Conservation (phyloP, 768 basidiomycete genomes). For the Lyophyllum semitale region DNA sequence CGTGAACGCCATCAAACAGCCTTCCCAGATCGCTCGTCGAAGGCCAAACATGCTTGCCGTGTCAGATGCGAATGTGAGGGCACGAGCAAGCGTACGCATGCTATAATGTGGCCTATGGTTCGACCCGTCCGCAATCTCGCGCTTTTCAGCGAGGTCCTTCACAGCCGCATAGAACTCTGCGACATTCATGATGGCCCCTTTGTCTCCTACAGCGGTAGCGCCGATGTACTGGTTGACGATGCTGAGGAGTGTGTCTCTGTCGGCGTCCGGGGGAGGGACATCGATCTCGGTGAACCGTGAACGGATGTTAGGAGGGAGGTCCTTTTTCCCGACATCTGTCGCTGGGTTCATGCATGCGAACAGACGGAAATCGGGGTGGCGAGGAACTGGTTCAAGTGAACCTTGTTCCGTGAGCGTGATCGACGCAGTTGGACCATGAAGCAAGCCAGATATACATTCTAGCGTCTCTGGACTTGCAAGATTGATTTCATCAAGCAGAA, state of each 20-base stretch:
- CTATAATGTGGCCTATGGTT: conserved; percentile 94
- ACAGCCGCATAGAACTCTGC: conserved; percentile 88
- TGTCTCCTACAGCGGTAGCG: conserved; percentile 78
- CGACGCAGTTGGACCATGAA: conserved; percentile 84
- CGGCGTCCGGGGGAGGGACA: conserved; percentile 91
- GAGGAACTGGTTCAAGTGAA: conserved; percentile 82
- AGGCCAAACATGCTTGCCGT: conserved; percentile 76
- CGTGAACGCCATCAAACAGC: conserved; percentile 96
- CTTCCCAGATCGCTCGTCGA: conserved; percentile 91
- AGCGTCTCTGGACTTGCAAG: conserved; percentile 92
- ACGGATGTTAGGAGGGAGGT: conserved; percentile 88
- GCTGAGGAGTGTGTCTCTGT: conserved; percentile 83
- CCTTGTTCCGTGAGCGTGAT: conserved; percentile 94
- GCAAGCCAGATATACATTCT: conserved; percentile 86
- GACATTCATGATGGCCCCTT: conserved; percentile 83
- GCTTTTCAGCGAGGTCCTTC: conserved; percentile 70
- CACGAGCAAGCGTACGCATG: conserved; percentile 93
- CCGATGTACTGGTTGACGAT: conserved; percentile 93
- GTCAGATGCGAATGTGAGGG: conserved; percentile 87
- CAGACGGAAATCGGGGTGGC: conserved; percentile 93
- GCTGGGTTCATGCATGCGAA: conserved; percentile 99
- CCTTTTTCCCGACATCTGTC: conserved; percentile 97
- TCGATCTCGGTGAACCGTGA: conserved; percentile 94
- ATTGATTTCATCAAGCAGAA: conserved; percentile 95
- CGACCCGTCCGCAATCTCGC: conserved; percentile 88